Conservation (phyloP, 75 land plant species). For the Selaginella moellendorffii region DNA sequence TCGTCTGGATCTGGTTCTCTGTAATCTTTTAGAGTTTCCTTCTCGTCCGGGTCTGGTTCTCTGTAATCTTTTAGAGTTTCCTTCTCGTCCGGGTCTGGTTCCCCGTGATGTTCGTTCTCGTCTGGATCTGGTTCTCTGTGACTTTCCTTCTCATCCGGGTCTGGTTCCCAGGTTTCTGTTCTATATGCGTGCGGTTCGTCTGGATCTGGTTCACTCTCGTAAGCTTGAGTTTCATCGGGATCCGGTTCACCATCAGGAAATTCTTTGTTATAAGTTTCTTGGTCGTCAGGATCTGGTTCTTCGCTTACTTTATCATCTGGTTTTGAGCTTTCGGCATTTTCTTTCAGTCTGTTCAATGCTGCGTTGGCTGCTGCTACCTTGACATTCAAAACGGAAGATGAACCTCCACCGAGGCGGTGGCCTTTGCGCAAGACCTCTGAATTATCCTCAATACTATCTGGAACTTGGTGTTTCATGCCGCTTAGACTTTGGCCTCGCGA, state of each 20-base stretch:
- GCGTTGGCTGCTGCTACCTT: constrained; percentile 66
- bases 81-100: too few species aligned
- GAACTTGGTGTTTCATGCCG: constrained; percentile 21
- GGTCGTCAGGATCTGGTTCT: constrained; percentile 6
- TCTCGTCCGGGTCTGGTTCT: too few species aligned
- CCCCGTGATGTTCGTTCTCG: too few species aligned
- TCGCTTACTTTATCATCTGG: too few species aligned
- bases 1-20: constrained; percentile 12
- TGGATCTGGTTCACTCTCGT: background rate
- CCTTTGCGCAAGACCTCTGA: constrained; percentile 8
- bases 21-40: background rate
- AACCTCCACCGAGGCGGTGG: constrained; percentile 86
- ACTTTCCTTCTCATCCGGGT: background rate
- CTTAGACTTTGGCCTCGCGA: constrained; percentile 51
- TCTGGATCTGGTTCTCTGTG: constrained; percentile 11
- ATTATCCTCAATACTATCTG: constrained; percentile 16
- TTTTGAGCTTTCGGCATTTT: too few species aligned
- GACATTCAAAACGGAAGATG: constrained; percentile 20
- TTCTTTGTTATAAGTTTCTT: too few species aligned
- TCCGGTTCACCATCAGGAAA: too few species aligned
- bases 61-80: too few species aligned
- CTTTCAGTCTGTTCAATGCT: constrained; percentile 34
- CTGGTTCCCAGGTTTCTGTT: background rate
- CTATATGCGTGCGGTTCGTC: constrained; percentile 8
- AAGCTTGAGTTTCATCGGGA: too few species aligned